Evolutionary conservation across 2,329 filamentous ascomycete genomes (phyloP).

Genomic region (Ophiostoma fasciatum): DNA sequence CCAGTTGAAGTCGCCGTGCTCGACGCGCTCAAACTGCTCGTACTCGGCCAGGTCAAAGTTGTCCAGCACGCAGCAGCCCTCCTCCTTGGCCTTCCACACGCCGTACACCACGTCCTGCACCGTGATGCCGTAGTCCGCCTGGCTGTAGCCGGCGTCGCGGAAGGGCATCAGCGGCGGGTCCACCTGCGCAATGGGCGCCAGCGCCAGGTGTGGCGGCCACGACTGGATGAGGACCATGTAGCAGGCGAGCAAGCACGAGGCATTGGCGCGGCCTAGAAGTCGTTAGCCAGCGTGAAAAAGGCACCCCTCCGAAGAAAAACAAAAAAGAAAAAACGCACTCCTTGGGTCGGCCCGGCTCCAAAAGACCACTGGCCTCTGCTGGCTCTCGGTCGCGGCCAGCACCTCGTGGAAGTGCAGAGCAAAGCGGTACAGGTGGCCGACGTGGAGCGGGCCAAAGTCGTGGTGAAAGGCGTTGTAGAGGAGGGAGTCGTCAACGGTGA

Average conservation of each 20-base stretch:
- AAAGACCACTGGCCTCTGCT: conserved; percentile 82
- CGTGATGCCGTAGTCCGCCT: conserved; percentile 89
- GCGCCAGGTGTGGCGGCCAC: conserved; percentile 89
- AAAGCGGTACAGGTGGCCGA: conserved; percentile 92
- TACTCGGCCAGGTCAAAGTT: conserved; percentile 97
- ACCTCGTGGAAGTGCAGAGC: conserved; percentile 93
- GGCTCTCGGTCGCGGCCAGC: conserved; percentile 78
- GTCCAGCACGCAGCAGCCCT: conserved; percentile 77
- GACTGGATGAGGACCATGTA: conserved; percentile 99
- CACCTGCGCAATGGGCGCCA: conserved; percentile 90
- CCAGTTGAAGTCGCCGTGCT: conserved; percentile 99
- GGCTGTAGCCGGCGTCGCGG: conserved; percentile 93
- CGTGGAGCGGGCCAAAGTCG: conserved; percentile 94
- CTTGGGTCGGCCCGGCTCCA: conserved; percentile 87
- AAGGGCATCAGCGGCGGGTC: conserved; percentile 98
- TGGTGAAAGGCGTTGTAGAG: conserved; percentile 98
- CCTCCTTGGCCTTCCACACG: conserved; percentile 97
- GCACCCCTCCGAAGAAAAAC: background rate
- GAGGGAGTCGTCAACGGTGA: conserved; percentile 82
- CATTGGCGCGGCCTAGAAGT: conserved; percentile 67
- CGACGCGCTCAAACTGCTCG: conserved; percentile 86
- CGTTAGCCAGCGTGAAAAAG: conserved; percentile 12
- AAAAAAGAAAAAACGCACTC: conserved; percentile 43
- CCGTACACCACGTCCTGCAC: conserved; percentile 97
- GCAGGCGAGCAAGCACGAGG: conserved; percentile 85